These are phyloP conservation scores for Tetrahymena thermophila DNA, from an alignment of 73 alveolate species.

Conservation along the genomic window DNA sequence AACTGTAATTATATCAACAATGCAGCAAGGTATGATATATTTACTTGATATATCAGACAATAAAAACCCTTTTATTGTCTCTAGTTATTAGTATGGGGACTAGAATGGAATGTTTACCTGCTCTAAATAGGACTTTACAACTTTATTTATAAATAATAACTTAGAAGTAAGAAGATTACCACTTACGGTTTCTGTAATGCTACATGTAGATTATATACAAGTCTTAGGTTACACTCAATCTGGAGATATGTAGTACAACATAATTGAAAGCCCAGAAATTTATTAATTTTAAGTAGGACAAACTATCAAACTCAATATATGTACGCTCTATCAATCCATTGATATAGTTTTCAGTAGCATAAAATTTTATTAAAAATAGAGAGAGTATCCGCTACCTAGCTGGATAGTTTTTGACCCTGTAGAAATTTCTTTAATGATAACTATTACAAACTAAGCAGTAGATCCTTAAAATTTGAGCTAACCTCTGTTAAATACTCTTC, in stretches of 20 bases:
- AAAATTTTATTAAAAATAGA: not conserved
- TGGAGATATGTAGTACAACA: not conserved
- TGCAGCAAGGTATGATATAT: not conserved
- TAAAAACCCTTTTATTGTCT: not conserved
- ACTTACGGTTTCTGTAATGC: not conserved
- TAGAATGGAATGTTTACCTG: not conserved
- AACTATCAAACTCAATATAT: not conserved
- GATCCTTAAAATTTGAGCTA: not conserved
- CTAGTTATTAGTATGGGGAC: not conserved
- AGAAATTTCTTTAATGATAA: not conserved
- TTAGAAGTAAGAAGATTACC: not conserved
- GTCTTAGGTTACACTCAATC: not conserved
- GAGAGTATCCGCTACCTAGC: not conserved
- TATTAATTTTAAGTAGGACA: not conserved
- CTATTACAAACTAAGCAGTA: not conserved
- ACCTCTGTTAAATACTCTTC: not conserved
- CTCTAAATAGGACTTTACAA: not conserved
- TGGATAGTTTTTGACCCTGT: not conserved
- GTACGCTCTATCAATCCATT: not conserved
- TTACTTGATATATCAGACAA: not conserved
- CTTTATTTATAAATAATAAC: not conserved
- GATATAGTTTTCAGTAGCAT: not conserved
- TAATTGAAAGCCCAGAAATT: not conserved
- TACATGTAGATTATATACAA: not conserved
- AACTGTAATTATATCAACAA: not conserved